Base-by-base conservation (phyloP, 805 yeast species). In the Kodamaea nitidulidarum region DNA sequence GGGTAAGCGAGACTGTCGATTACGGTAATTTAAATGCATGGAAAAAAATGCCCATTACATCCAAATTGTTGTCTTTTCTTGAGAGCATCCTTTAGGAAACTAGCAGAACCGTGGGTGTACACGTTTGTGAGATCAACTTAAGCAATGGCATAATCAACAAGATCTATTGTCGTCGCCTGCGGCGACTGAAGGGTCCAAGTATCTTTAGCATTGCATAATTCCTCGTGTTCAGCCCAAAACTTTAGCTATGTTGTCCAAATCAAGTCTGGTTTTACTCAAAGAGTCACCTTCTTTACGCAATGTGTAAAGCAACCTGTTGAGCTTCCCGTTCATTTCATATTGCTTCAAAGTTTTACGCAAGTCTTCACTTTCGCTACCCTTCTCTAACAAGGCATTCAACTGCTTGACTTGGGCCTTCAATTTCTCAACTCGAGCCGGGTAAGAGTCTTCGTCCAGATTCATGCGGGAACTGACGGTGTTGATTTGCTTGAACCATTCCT, bases 401-500 rank as follows among this genome's bases (percentile, higher is more conserved):
- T 38, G 25, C 14, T 43, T 41, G 3, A 54, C 58, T 38, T 62
- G 65, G 2, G 39, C 36, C 9, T 40, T 43, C 17, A 58, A 47
- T 2, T 46, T 44, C n/a, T 46, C 46, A 7, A 55, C 39, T 11
- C 40, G 39, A 4, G 38, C 9, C 6, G 32, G 20, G 21, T 30
- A 30, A 5, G 32, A 15, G 12, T 16, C 32, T 4, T 30, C 21
- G 21, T 12, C 15, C 32, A 30, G 32, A 10, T 30, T 30, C 32
- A 30, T 30, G 4, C 21, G 20, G 4, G 27, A 36, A 28, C 44
- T 54, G 15, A 63, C 48, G 2, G 49, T 12, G 39, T 67, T 65
- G 26, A 68, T 50, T 40, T 68, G 72, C 21, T 54, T 52, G 35
- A 63, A 58, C 73, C 72, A 68, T 4, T 36, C 39, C 35, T 48